Percentiles rank a stretch among this genome's conserved stretches.
phyloP scores from a whole-genome alignment of 495 filamentous ascomycete genomes.

The Neurospora hispaniola region DNA sequence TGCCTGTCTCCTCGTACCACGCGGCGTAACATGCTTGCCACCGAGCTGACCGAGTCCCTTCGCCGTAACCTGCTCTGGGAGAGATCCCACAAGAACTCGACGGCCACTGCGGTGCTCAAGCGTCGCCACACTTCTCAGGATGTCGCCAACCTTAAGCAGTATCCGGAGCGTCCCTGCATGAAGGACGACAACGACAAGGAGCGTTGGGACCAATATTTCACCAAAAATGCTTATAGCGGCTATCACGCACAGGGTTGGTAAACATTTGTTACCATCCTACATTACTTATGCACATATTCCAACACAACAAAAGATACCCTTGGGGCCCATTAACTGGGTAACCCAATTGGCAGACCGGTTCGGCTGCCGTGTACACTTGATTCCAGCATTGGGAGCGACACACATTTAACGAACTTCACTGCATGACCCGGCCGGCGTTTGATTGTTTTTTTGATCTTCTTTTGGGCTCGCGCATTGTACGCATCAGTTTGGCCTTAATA shows the following conservation, averaged over 20 bases:
- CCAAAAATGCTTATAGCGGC: constrained; percentile 35
- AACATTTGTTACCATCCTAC: constrained; percentile 6
- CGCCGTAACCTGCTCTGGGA: constrained; percentile 30
- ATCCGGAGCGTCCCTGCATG: constrained; percentile 48
- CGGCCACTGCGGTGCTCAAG: constrained; percentile 79
- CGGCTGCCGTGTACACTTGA: constrained; percentile 33
- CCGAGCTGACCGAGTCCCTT: constrained; percentile 56
- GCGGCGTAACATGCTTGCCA: constrained; percentile 90
- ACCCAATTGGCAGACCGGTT: constrained; percentile 18
- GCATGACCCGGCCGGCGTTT: constrained; percentile 36
- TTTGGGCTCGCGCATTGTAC: constrained; percentile 11
- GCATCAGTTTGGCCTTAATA: constrained; percentile 17
- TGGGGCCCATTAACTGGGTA: constrained; percentile 9
- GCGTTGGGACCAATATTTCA: constrained; percentile 43
- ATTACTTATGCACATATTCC: constrained; percentile 19
- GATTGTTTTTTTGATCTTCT: constrained; percentile 11
- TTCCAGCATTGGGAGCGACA: constrained; percentile 28
- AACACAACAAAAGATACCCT: constrained; percentile 20
- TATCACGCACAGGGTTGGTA: constrained; percentile 48
- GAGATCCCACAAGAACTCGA: constrained; percentile 57
- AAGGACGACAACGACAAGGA: constrained; percentile 36
- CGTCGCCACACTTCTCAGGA: constrained; percentile 86
- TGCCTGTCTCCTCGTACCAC: constrained; percentile 83
- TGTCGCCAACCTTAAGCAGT: constrained; percentile 70
- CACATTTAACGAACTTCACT: constrained; percentile 26